Evolutionary conservation across 768 basidiomycete genomes (phyloP).

Genomic region (Coprinopsis sp.): DNA sequence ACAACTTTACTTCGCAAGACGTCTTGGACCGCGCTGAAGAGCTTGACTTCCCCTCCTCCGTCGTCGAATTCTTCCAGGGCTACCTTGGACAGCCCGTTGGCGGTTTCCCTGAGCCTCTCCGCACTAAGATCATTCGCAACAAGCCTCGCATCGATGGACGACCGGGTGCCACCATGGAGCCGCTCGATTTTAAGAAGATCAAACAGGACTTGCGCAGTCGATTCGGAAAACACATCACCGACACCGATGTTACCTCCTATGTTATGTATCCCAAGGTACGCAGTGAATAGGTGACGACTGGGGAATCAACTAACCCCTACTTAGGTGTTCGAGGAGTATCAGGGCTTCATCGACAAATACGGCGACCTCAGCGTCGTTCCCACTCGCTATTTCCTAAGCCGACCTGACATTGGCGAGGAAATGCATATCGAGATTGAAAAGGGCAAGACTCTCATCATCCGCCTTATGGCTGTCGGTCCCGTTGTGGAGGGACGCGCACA

Average conservation of each 20-base stretch:
- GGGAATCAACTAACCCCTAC: neutral
- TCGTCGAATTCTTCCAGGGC: constrained; percentile 98
- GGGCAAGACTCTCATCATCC: constrained; percentile 95
- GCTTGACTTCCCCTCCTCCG: constrained; percentile 96
- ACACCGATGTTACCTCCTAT: constrained; percentile 89
- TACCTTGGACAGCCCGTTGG: constrained; percentile 97
- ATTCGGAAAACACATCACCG: constrained; percentile 93
- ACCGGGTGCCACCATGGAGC: constrained; percentile 82
- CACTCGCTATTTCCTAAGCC: constrained; percentile 94
- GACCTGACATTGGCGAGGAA: constrained; percentile 89
- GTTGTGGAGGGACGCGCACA: constrained; percentile 89
- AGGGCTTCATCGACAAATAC: constrained; percentile 91
- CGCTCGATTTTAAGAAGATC: constrained; percentile 94
- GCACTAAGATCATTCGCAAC: constrained; percentile 86
- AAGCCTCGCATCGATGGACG: constrained; percentile 92
- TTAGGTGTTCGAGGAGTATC: constrained; percentile 96
- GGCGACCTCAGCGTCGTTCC: constrained; percentile 91
- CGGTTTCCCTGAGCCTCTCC: constrained; percentile 97
- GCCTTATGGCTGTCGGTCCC: constrained; percentile 91
- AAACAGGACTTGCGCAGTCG: constrained; percentile 89
- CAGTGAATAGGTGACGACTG: constrained; percentile 4
- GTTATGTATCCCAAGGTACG: constrained; percentile 96
- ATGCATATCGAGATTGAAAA: constrained; percentile 95
- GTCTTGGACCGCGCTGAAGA: constrained; percentile 82
- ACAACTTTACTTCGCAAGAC: constrained; percentile 81